Evolutionary conservation across 805 yeast genomes (phyloP).

Genomic region (Isabelozyma gotoi): DNA sequence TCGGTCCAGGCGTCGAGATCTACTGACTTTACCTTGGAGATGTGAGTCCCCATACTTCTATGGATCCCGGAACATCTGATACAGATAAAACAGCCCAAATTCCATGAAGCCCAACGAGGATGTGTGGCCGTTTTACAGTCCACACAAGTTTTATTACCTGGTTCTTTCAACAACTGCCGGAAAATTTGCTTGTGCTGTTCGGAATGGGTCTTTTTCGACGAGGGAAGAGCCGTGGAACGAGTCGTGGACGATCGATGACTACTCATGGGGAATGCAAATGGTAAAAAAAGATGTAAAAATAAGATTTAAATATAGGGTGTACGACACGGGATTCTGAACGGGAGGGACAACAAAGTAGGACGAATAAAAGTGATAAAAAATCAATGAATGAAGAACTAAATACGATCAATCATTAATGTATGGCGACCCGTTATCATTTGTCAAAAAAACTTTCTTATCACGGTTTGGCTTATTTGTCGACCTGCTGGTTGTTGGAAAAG

Average conservation of each 20-base stretch:
- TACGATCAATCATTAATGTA: neutral
- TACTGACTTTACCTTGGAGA: constrained; percentile 87
- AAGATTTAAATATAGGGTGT: too few relatives aligned
- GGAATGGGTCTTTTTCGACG: constrained; percentile 44
- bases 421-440: too few relatives aligned
- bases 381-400: neutral
- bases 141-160: constrained; percentile 76
- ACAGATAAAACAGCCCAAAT: constrained; percentile 87
- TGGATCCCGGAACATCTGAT: constrained; percentile 96
- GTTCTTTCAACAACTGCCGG: constrained; percentile 72
- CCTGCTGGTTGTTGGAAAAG: too few relatives aligned
- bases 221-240: constrained; percentile 32
- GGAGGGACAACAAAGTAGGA: neutral
- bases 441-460: too few relatives aligned
- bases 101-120: constrained; percentile 99
- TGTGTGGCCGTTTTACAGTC: constrained; percentile 89
- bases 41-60: constrained; percentile 93
- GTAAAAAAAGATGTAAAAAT: too few relatives aligned
- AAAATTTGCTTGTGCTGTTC: constrained; percentile 69
- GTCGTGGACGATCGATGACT: neutral
- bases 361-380: neutral
- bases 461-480: too few relatives aligned
- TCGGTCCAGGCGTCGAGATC: constrained; percentile 97
- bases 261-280: neutral
- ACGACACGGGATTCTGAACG: too few relatives aligned